These are phyloP conservation scores for Colletotrichum liaoningense DNA, from an alignment of 2,329 filamentous ascomycete genomes.

Conservation along the genomic window DNA sequence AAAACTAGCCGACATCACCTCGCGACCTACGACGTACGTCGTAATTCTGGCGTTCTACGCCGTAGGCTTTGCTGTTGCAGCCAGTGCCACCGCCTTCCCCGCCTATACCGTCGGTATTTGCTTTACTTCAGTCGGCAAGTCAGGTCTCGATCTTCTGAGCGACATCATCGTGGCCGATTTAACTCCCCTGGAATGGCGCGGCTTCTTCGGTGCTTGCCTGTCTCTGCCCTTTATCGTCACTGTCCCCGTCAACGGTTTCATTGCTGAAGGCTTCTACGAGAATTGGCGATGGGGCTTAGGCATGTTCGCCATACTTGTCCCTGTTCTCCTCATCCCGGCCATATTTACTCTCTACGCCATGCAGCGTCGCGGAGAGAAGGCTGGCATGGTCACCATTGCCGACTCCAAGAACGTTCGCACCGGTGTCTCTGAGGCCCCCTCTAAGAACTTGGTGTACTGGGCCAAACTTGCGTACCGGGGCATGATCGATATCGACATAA, in stretches of 20 bases:
- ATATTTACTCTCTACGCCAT: too few species aligned
- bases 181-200: slow-evolving; percentile 50
- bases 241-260: slow-evolving; percentile 53
- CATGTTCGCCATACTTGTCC: slow-evolving; percentile 70
- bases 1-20: slow-evolving; percentile 51
- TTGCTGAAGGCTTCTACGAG: slow-evolving; percentile 51
- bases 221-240: slow-evolving; percentile 49
- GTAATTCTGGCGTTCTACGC: slow-evolving; percentile 52
- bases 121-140: slow-evolving; percentile 51
- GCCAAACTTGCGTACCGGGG: too few species aligned
- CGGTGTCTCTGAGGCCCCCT: too few species aligned
- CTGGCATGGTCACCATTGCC: too few species aligned
- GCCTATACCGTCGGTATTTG: slow-evolving; percentile 49
- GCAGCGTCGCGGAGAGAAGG: too few species aligned
- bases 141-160: slow-evolving; percentile 49
- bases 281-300: slow-evolving; percentile 73
- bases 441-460: too few species aligned
- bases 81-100: slow-evolving; percentile 45
- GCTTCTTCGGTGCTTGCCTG: slow-evolving; percentile 46
- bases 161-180: slow-evolving; percentile 51
- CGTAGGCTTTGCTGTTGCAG: slow-evolving; percentile 48
- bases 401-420: too few species aligned
- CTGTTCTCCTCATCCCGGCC: slow-evolving; percentile 54
- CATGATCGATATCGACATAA: too few species aligned
- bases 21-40: slow-evolving; percentile 51